Base-by-base conservation (phyloP, 2,329 filamentous ascomycete species). In the Berkeleyomyces rouxiae region DNA sequence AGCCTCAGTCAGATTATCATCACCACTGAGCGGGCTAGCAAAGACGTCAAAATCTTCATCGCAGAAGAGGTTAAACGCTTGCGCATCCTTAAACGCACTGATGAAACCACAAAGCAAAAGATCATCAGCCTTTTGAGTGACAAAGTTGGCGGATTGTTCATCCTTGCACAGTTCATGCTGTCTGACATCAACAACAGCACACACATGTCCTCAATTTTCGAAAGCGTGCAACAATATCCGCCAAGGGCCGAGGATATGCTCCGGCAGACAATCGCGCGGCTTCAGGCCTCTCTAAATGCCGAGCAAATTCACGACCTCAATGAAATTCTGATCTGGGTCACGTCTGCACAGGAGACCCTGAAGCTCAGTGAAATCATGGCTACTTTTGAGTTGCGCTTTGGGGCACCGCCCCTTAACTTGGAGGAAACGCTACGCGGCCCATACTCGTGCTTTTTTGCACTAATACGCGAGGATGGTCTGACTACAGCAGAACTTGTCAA, bases 131-230 rank as follows among this genome's bases (percentile, higher is more conserved):
- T 71, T 6, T 71, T 79, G 67, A 70, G 71, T 3, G 70, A 71
- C 4, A 73, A 75, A 23, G 76, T 76, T 0, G 74, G 77, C 23
- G 77, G 77, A 0, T 72, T 79, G 16, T 79, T 79, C 66, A 76
- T 79, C 23, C 71, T 77, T 55, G 77, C 77, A 57, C 75, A 78
- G 62, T 74, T 78, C 53, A 79, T 79, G 77, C 63, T 81, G 2
- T 75, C 75, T 4, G 78, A 81, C 58, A 69, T 79, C 2, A 73
- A 72, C 31, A 74, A 74, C 40, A 74, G 78, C 63, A 71, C 73
- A 2, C 77, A 78, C 51, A 74, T 76, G 0, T 71, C 73, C 5
- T 75, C 75, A 0, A 79, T 74, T 0, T 72, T 75, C 4, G 72
- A 76, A 23, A 74, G 74, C 49, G 67, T 82, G 0, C 70, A 73